A percentile compares a stretch with the other conserved stretches of the same genome.
Evolutionary conservation across 148 eudicot species (phyloP).

Genomic region (Cornus kousa): DNA sequence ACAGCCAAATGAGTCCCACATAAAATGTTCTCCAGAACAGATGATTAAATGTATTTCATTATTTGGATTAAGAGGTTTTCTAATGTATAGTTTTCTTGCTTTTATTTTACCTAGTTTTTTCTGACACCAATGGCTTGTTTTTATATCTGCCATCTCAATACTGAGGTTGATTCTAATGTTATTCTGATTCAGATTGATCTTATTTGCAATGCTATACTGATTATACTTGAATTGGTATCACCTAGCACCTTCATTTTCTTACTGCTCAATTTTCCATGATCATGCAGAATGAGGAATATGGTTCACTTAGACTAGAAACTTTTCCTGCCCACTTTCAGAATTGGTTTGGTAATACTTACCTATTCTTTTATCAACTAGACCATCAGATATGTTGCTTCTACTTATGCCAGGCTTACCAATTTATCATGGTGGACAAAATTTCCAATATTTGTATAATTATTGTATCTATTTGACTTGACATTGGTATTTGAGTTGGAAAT

Average conservation of each 20-base stretch:
- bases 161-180: not conserved
- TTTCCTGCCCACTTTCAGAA: not conserved
- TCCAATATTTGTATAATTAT: not conserved
- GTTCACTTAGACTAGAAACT: not conserved
- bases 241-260: not conserved
- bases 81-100: not conserved
- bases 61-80: not conserved
- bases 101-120: not conserved
- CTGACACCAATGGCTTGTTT: too few relatives aligned
- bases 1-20: not conserved
- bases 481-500: not conserved
- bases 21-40: not conserved
- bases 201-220: not conserved
- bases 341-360: not conserved
- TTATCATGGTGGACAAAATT: not conserved
- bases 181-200: not conserved
- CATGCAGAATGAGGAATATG: too few relatives aligned
- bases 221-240: not conserved
- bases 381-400: not conserved
- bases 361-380: not conserved
- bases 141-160: not conserved
- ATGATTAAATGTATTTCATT: not conserved
- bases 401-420: not conserved
- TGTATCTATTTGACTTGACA: not conserved
- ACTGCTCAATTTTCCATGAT: too few relatives aligned